These are phyloP conservation scores for Lactuca sativa DNA, from an alignment of 129 eudicot genomes.

Conservation along the genomic window DNA sequence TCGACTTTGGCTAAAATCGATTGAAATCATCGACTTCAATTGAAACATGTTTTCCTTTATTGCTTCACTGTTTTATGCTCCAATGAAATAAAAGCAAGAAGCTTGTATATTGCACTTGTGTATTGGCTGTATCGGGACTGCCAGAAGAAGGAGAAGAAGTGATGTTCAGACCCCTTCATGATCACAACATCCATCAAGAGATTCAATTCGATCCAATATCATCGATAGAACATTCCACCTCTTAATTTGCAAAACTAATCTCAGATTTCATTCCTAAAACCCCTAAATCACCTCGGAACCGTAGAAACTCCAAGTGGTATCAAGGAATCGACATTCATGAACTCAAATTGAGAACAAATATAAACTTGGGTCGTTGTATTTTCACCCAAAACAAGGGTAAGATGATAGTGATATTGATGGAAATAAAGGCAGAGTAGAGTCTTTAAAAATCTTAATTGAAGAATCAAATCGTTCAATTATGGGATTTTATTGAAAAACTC, in stretches of 20 bases:
- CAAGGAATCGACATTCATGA: constrained; percentile 33
- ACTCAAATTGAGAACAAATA: constrained; percentile 28
- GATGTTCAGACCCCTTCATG: constrained; percentile 14
- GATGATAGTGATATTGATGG: constrained; percentile 13
- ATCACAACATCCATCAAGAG: constrained; percentile 18
- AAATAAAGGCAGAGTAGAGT: constrained; percentile 11
- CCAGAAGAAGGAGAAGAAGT: no score
- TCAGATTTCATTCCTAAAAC: constrained; percentile 16
- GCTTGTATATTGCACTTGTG: no score
- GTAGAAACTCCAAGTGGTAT: constrained; percentile 29
- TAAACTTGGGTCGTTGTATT: constrained; percentile 28
- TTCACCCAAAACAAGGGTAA: constrained; percentile 16
- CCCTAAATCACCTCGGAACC: constrained; percentile 21
- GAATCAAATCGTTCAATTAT: no score
- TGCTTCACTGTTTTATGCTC: no score
- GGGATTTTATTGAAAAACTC: no score
- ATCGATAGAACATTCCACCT: constrained; percentile 14
- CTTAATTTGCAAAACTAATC: constrained; percentile 19
- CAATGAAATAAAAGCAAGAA: no score
- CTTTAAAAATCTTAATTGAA: background rate
- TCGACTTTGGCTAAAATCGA: no score
- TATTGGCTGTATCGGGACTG: no score
- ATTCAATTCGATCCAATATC: constrained; percentile 6
- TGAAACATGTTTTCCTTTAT: no score
- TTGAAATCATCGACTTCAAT: no score